A percentile compares a stretch with the other conserved stretches of the same genome.
Evolutionary conservation across 2,329 filamentous ascomycete species (phyloP).

Genomic region (Talaromyces rugulosus): DNA sequence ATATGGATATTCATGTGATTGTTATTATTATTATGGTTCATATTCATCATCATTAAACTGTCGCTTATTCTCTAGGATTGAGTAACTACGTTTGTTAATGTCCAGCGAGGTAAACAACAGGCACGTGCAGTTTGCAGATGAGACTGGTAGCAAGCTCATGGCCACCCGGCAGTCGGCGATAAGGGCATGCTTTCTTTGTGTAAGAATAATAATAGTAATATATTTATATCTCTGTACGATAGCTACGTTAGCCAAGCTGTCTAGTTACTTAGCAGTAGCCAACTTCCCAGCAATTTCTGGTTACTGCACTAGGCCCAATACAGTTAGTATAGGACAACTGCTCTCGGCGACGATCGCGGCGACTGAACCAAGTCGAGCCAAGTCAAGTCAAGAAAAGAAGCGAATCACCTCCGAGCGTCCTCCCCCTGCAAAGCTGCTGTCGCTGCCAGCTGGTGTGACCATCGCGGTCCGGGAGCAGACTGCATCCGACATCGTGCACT

Average conservation of each 20-base stretch:
- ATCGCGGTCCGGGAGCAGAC: neutral
- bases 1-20: neutral
- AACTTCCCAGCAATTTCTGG: neutral
- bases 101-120: neutral
- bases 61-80: no score
- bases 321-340: neutral
- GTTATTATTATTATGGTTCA: neutral
- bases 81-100: neutral
- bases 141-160: neutral
- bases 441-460: neutral
- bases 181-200: neutral
- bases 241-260: neutral
- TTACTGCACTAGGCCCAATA: neutral
- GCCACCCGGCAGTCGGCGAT: neutral
- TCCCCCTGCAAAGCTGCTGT: no score
- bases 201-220: neutral
- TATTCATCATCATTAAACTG: neutral
- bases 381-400: neutral
- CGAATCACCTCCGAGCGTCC: neutral
- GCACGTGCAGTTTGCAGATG: no score
- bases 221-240: no score
- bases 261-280: neutral
- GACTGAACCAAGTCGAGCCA: neutral
- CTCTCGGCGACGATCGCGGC: neutral
- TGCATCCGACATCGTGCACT: neutral